These are phyloP conservation scores for Nepenthes alata DNA, from an alignment of 179 eudicot species.

Conservation along the genomic window DNA sequence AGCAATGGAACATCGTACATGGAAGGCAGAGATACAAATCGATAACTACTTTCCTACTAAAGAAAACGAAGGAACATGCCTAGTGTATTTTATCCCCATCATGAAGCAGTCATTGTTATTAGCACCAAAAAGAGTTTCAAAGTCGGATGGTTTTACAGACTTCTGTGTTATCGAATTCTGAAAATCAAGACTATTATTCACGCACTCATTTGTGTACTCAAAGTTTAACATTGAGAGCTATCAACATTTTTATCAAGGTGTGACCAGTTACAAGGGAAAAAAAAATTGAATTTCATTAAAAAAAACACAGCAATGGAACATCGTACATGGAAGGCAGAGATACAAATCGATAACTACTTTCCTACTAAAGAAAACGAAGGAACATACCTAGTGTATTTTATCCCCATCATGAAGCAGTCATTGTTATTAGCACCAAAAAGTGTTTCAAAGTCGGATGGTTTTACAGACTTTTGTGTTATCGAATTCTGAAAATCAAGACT, in stretches of 20 bases:
- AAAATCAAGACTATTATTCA: slow-evolving; percentile 11
- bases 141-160: slow-evolving; percentile 68
- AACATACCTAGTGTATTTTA: slow-evolving; percentile 67
- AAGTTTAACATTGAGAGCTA: too few relatives aligned
- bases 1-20: too few relatives aligned
- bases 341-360: neutral
- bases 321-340: too few relatives aligned
- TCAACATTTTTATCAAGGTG: too few relatives aligned
- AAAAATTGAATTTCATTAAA: neutral
- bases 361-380: slow-evolving; percentile 5
- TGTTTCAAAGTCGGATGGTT: slow-evolving; percentile 69
- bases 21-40: too few relatives aligned
- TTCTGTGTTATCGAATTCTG: slow-evolving; percentile 25
- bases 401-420: slow-evolving; percentile 83
- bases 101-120: slow-evolving; percentile 76
- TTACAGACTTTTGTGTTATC: slow-evolving; percentile 34
- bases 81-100: slow-evolving; percentile 78
- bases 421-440: slow-evolving; percentile 74
- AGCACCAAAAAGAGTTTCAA: slow-evolving; percentile 63
- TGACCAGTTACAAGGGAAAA: too few relatives aligned
- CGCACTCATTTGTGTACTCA: neutral
- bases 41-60: neutral
- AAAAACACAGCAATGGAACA: neutral
- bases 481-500: slow-evolving; percentile 16
- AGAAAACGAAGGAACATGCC: slow-evolving; percentile 26